These are phyloP conservation scores for Salvia hispanica DNA, from an alignment of 257 asterid genomes.

Conservation along the genomic window DNA sequence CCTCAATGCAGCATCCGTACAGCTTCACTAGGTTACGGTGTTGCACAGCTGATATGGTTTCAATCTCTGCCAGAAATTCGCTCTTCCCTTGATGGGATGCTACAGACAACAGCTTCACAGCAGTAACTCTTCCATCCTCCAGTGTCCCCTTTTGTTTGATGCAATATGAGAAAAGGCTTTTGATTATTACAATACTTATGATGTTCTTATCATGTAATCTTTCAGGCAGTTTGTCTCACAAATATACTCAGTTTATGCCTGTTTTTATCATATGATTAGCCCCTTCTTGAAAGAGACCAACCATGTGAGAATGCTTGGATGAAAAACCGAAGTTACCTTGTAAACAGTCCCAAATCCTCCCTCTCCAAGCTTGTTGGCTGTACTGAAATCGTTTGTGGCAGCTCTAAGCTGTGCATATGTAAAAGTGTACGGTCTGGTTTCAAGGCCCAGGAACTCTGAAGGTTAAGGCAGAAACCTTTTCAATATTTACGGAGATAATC, in stretches of 20 bases:
- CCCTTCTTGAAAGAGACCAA: neutral
- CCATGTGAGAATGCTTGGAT: neutral
- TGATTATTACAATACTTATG: neutral
- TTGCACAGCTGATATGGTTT: conserved; percentile 77
- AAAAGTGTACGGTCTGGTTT: conserved; percentile 69
- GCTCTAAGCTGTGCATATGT: conserved; percentile 64
- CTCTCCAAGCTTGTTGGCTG: conserved; percentile 75
- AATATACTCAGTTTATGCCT: neutral
- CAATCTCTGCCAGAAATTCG: conserved; percentile 78
- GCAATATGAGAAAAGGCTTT: neutral
- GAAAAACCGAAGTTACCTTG: conserved; percentile 46
- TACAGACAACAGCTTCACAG: conserved; percentile 66
- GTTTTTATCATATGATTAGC: neutral
- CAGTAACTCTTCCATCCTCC: conserved; percentile 58
- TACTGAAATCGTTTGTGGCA: conserved; percentile 66
- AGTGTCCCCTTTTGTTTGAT: conserved; percentile 52
- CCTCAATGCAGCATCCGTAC: conserved; percentile 82
- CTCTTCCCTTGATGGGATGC: conserved; percentile 75
- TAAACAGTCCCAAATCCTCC: conserved; percentile 93
- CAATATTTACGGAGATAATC: neutral
- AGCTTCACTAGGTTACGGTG: conserved; percentile 82
- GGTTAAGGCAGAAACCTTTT: conserved; percentile 26
- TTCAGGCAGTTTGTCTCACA: too few relatives aligned
- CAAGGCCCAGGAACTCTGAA: conserved; percentile 71
- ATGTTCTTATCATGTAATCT: too few relatives aligned